Evolutionary conservation across 148 eudicot genomes (phyloP).

Genomic region (Vaccinium myrtillus): DNA sequence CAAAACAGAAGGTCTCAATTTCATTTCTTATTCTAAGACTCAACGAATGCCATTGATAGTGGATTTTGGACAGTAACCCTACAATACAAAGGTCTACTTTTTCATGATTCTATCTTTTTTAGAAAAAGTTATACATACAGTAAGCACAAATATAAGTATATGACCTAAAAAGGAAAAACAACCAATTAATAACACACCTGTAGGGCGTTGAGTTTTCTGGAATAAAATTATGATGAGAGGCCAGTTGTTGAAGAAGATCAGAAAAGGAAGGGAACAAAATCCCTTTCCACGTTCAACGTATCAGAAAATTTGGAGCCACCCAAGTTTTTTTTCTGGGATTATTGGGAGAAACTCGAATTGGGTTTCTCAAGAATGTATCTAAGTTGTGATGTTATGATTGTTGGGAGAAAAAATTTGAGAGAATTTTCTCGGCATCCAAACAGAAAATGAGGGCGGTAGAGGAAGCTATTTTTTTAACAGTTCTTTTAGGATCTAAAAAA

Average conservation of each 20-base stretch:
- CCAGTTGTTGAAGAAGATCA: conserved; percentile 5
- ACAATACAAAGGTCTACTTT: background rate
- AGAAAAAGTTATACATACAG: background rate
- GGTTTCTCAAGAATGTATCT: background rate
- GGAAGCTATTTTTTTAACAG: background rate
- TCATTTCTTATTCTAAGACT: background rate
- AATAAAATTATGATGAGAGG: background rate
- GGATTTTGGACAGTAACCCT: background rate
- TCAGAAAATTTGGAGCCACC: background rate
- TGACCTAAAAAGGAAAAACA: background rate
- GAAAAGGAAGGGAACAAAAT: background rate
- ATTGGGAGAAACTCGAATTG: background rate
- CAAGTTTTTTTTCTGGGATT: background rate
- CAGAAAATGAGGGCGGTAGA: background rate
- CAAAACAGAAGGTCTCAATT: background rate
- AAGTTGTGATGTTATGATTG: background rate
- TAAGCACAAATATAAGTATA: background rate
- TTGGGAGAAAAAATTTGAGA: background rate
- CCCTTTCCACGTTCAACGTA: conserved; percentile 3
- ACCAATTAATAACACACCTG: background rate
- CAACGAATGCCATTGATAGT: conserved; percentile 17
- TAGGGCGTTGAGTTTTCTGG: background rate
- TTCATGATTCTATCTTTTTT: background rate
- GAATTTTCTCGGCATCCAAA: background rate
- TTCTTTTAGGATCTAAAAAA: background rate